Evolutionary conservation across 2,329 filamentous ascomycete genomes (phyloP), one percentile per base, ranked within the genome.

Genomic region (Apiospora malaysiana): DNA sequence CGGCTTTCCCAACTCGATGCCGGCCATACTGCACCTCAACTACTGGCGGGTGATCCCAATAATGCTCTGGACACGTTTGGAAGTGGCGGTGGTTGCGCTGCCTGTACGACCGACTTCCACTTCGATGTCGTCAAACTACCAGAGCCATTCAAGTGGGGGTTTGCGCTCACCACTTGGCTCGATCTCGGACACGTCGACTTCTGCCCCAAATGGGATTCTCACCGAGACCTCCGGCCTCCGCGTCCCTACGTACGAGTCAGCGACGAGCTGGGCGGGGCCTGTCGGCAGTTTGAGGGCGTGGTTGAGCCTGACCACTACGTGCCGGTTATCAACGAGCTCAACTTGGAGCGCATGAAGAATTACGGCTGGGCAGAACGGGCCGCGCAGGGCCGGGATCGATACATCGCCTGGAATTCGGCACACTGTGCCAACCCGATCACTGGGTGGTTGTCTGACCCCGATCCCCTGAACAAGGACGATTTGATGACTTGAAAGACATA

Each of bases 91-190:
- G 72, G 72, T 21, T 77, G 76, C 49, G 27, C 56, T 16, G 71
- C 70, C 42, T 77, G 76, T 68, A 75, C 75, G 49, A 75, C 76
- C 14, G 76, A 77, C 67, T 76, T 69, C 37, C 70, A 71, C 32
- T 51, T 77, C 27, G 76, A 75, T 69, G 73, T 77, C 10, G 49
- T 73, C 4, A 43, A 63, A 6, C 70, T 77, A 0, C 76, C 75
- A 12, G 72, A 71, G 42, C 76, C 76, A 7, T 77, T 75, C 70
- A 14, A 68, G 56, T 77, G 76, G 76, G 75, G 76, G 18, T 77
- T 77, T 51, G 70, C 72, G 3, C 65, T 77, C 14, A 77, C 74
- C 1, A 72, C 75, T 5, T 77, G 75, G 75, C 37, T 77, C 7
- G 76, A 77, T 40, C 68, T 76, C 2, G 76, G 76, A 21, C 69